phyloP scores from a whole-genome alignment of 768 basidiomycete genomes.

The Pleurotus tuoliensis region DNA sequence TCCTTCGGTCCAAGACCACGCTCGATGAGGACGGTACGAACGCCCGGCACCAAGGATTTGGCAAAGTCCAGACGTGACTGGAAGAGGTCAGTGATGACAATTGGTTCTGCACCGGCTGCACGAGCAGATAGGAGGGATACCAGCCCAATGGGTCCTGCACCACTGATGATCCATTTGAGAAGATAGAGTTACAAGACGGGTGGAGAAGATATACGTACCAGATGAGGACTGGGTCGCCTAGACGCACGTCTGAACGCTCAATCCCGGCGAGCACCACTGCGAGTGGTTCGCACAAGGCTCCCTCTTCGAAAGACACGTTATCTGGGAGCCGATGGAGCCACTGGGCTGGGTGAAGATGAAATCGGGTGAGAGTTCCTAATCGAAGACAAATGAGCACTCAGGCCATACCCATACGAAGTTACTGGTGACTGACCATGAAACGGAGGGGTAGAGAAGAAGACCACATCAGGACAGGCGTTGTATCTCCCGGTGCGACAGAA shows the following conservation, averaged over 20 bases:
- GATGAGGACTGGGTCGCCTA: conserved; percentile 60
- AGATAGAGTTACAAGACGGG: not conserved
- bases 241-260: conserved; percentile 58
- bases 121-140: conserved; percentile 58
- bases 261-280: conserved; percentile 67
- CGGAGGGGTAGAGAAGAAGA: conserved; percentile 71
- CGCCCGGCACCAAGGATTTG: conserved; percentile 54
- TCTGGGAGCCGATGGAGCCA: conserved; percentile 67
- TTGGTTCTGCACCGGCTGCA: conserved; percentile 67
- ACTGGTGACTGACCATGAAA: conserved; percentile 46
- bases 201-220: conserved; percentile 35
- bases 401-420: not conserved
- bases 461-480: conserved; percentile 56
- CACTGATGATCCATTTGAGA: conserved; percentile 29
- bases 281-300: conserved; percentile 63
- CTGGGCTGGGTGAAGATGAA: conserved; percentile 64
- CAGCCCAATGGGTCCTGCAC: conserved; percentile 67
- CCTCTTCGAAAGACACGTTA: conserved; percentile 61
- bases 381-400: conserved; percentile 2
- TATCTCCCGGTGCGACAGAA: conserved; percentile 58
- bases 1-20: conserved; percentile 43
- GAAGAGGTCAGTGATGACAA: conserved; percentile 66
- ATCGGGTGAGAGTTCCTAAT: conserved; percentile 58
- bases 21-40: conserved; percentile 52
- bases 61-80: conserved; percentile 66